A percentile compares a stretch with the other conserved stretches of the same genome.
phyloP scores from a whole-genome alignment of 768 basidiomycete species.

The Tricholoma terreum region DNA sequence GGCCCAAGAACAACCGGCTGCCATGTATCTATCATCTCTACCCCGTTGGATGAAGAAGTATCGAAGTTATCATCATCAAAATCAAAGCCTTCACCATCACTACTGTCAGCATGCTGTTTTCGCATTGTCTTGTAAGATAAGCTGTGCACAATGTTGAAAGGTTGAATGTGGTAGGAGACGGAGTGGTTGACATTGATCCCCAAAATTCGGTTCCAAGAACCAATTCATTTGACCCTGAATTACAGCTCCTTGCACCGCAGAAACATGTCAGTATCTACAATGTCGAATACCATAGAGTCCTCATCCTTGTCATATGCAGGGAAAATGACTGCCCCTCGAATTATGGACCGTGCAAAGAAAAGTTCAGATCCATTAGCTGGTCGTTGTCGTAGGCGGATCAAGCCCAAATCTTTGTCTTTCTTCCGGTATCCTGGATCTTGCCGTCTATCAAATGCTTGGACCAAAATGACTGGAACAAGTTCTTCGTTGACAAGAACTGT shows the following conservation, averaged over 20 bases:
- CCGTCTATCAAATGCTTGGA: neutral
- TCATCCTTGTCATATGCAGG: neutral
- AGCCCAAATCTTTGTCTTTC: neutral
- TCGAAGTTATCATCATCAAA: neutral
- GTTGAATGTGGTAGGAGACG: too few relatives aligned
- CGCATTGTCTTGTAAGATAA: too few relatives aligned
- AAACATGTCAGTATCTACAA: neutral
- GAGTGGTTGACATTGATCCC: too few relatives aligned
- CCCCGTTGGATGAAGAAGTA: neutral
- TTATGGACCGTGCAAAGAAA: neutral
- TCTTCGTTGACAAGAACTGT: neutral
- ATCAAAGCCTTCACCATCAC: neutral
- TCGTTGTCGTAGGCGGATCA: neutral
- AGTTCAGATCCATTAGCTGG: neutral
- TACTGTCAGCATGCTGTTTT: too few relatives aligned
- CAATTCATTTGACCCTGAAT: too few relatives aligned
- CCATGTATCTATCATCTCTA: neutral
- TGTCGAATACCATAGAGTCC: neutral
- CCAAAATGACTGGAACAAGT: neutral
- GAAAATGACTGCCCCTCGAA: neutral
- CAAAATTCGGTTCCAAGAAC: too few relatives aligned
- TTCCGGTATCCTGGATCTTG: neutral
- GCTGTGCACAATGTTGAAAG: too few relatives aligned
- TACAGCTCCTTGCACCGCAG: too few relatives aligned
- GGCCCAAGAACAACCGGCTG: neutral